Conservation (phyloP, 306 rosid species). For the Fagus sylvatica region DNA sequence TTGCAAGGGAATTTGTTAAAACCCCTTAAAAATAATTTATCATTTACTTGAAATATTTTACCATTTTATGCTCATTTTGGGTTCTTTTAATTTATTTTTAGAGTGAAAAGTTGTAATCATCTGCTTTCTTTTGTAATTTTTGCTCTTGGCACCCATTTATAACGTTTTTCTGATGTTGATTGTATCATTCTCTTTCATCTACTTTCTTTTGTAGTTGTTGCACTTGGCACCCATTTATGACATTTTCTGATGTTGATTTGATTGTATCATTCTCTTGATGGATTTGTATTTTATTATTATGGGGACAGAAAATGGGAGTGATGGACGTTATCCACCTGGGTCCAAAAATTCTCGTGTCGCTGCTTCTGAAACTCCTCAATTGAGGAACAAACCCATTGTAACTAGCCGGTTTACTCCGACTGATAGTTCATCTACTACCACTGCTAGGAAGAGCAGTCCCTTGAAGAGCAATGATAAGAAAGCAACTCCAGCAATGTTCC, state of each 20-base stretch:
- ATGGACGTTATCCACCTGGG: conserved; percentile 52
- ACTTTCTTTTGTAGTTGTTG: background rate
- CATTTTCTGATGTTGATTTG: conserved; percentile 20
- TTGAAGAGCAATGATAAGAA: conserved; percentile 44
- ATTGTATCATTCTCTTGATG: conserved; percentile 5
- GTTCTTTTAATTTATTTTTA: no score
- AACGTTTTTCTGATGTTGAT: no score
- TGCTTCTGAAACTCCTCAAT: conserved; percentile 44
- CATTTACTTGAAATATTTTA: background rate
- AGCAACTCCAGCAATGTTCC: conserved; percentile 37
- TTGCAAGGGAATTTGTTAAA: no score
- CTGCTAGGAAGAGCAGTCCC: conserved; percentile 52
- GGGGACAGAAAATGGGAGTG: conserved; percentile 62
- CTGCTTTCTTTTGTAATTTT: no score
- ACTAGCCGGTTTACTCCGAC: conserved; percentile 52
- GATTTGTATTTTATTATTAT: conserved; percentile 8
- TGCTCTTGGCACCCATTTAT: no score
- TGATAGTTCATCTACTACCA: conserved; percentile 56
- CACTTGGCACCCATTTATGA: conserved; percentile 15
- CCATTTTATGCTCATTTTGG: no score
- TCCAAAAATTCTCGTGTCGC: conserved; percentile 48
- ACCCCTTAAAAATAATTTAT: no score
- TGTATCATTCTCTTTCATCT: background rate
- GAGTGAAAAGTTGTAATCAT: no score
- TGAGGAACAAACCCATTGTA: conserved; percentile 46